Conservation (phyloP, 2,329 filamentous ascomycete genomes). For the Paecilomyces fulvus region DNA sequence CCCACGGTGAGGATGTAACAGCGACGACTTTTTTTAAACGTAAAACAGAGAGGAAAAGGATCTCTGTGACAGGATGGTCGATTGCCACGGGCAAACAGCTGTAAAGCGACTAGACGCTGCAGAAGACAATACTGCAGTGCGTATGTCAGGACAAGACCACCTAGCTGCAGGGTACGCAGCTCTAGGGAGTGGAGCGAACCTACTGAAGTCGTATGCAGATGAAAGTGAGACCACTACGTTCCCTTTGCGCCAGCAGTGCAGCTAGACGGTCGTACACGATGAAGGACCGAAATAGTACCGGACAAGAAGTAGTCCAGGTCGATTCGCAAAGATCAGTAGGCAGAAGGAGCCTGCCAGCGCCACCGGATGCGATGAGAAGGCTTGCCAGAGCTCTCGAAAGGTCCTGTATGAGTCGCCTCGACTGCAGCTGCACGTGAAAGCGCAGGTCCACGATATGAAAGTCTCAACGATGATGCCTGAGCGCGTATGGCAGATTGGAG, state of each 20-base stretch:
- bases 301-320: not conserved
- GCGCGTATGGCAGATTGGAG: not conserved
- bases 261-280: not conserved
- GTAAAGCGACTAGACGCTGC: not conserved
- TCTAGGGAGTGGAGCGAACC: not conserved
- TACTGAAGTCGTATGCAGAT: not conserved
- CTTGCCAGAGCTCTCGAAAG: not conserved
- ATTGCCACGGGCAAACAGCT: not conserved
- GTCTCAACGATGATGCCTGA: too few species aligned
- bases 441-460: too few species aligned
- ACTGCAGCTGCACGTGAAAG: not conserved
- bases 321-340: not conserved
- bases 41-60: not conserved
- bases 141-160: not conserved
- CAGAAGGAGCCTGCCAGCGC: not conserved
- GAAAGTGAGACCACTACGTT: not conserved
- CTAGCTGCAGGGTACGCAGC: not conserved
- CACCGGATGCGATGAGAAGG: not conserved
- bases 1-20: not conserved
- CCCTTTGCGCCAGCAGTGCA: not conserved
- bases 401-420: not conserved
- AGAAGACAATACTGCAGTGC: not conserved
- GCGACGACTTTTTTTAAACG: not conserved
- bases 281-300: not conserved
- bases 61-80: not conserved